Percentiles rank a stretch among this genome's conserved stretches.
These are phyloP conservation scores for Dothiorella sarmentorum DNA, from an alignment of 2,329 filamentous ascomycete species.

Conservation along the genomic window DNA sequence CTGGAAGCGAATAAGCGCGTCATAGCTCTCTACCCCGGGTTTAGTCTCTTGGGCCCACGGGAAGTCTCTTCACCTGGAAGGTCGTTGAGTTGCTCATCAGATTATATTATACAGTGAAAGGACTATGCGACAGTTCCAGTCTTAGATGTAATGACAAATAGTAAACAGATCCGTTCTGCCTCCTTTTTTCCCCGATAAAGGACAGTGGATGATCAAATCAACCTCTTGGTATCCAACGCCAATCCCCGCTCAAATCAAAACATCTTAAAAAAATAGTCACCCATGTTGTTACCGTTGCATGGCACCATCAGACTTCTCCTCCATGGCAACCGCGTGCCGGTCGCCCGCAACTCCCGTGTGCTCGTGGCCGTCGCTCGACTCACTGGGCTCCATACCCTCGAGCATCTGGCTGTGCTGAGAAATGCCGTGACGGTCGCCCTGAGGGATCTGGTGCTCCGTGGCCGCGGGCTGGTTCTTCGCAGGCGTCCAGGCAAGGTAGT, in stretches of 20 bases:
- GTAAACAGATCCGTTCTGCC: background rate
- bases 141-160: too few species aligned
- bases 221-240: conserved; percentile 33
- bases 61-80: too few species aligned
- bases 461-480: conserved; percentile 63
- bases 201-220: background rate
- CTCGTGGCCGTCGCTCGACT: conserved; percentile 38
- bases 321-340: conserved; percentile 50
- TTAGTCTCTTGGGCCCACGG: too few species aligned
- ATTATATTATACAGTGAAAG: too few species aligned
- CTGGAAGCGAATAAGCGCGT: too few species aligned
- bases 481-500: conserved; percentile 85
- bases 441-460: conserved; percentile 59
- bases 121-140: too few species aligned
- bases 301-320: conserved; percentile 33
- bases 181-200: background rate
- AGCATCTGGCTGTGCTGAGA: conserved; percentile 65
- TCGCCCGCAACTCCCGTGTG: conserved; percentile 52
- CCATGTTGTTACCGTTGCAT: background rate
- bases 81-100: too few species aligned
- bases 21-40: too few species aligned
- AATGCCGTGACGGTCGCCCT: conserved; percentile 66
- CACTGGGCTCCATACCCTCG: conserved; percentile 52
- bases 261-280: background rate
- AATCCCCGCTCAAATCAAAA: conserved; percentile 23